Evolutionary conservation across 371 early-diverging fungal species (phyloP), one percentile per base, ranked within the genome.

Genomic region (Mucor racemosus): DNA sequence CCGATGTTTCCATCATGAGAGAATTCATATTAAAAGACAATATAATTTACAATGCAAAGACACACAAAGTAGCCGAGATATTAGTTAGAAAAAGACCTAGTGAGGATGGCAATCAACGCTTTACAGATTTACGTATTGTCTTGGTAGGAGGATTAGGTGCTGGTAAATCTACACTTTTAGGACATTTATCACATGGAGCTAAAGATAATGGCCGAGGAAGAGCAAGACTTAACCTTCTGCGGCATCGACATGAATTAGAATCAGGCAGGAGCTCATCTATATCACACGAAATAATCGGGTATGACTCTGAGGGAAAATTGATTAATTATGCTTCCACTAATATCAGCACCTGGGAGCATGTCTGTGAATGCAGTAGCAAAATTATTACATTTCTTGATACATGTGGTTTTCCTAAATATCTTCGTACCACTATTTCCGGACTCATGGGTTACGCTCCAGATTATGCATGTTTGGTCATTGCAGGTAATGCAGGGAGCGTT

Each of bases 181-280:
- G 95, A 1, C 89, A 90, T 63, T 72, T 97, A 10, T 86, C 92
- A 4, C 89, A 96, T 73, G 90, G 91, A 33, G 90, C 91, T 31
- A 79, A 85, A 8, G 97, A 97, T 69, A 95, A 96, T 69, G 97
- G 97, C 9, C 85, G 90, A 36, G 97, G 97, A 7, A 87, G 90
- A 62, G 90, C 95, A n/a, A 74, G 97, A 4, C 76, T 95, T 19
- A 92, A 90, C 72, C 74, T 95, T 42, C 86, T 96, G 61, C 88
- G 94, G 38, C 97, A 97, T 77, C 88, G 90, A 48, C 97, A 97
- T 73, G 97, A 97, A 68, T 87, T 97, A 44, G 92, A 92, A 68
- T 84, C 92, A 7, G 97, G 97, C 10, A 82, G 93, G 36, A 95
- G 94, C 5, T 94, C 94, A 8, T 94, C 96, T 21, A 91, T 97